Conservation (phyloP, 1,139 yeast species). For the Yamadazyma triangularis region DNA sequence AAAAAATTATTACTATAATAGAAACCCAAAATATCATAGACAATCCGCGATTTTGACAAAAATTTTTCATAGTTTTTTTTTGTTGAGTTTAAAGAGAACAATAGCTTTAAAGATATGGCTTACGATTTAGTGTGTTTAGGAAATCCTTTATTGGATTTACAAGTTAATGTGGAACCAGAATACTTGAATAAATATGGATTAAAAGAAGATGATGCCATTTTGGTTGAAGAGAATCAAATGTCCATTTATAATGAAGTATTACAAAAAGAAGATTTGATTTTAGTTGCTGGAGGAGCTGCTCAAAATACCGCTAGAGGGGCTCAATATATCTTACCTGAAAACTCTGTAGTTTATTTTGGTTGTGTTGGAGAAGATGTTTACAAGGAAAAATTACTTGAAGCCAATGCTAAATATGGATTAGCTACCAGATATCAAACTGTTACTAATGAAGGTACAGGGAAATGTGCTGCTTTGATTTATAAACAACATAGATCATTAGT, state of each 20-base stretch:
- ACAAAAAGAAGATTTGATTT: slow-evolving; percentile 54
- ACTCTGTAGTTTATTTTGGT: slow-evolving; percentile 91
- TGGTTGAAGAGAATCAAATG: slow-evolving; percentile 83
- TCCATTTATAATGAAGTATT: slow-evolving; percentile 81
- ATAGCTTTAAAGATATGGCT: neutral
- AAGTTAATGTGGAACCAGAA: slow-evolving; percentile 66
- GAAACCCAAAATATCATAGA: no score
- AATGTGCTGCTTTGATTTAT: slow-evolving; percentile 93
- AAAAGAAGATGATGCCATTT: slow-evolving; percentile 91
- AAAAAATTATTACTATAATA: no score
- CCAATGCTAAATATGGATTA: slow-evolving; percentile 87
- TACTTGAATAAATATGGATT: slow-evolving; percentile 77
- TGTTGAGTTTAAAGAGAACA: no score
- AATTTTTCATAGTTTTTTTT: no score
- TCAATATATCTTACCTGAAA: slow-evolving; percentile 78
- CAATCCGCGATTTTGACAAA: no score
- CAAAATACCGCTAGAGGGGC: slow-evolving; percentile 99
- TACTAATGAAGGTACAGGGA: slow-evolving; percentile 79
- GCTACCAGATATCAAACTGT: slow-evolving; percentile 81
- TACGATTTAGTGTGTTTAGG: slow-evolving; percentile 47
- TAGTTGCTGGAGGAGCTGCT: slow-evolving; percentile 99
- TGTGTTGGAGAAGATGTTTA: slow-evolving; percentile 92
- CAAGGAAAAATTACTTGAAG: slow-evolving; percentile 74
- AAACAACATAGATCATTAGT: slow-evolving; percentile 88
- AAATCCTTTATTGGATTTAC: slow-evolving; percentile 80